Evolutionary conservation across 208 protist genomes (phyloP), one percentile per base, ranked within the genome.

Genomic region (Crithidia thermophila): DNA sequence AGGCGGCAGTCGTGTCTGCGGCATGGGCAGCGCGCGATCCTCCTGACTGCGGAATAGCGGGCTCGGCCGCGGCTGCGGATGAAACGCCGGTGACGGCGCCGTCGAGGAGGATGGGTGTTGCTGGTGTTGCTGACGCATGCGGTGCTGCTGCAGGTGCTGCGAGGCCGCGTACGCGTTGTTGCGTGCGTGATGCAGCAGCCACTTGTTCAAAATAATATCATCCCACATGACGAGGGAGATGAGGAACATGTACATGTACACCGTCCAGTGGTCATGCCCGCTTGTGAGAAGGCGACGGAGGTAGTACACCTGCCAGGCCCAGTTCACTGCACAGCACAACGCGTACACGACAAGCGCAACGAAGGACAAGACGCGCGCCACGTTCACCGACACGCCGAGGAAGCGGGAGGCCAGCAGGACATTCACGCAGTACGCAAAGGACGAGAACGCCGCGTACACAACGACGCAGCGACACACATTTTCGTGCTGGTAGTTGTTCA

Each of bases 341-440:
- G 84, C 79, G 72, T 98, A 98, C 10, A 95, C 82, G 36, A 93
- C 76, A 6, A 96, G 75, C 5, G 94, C 84, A 27, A 86, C 67
- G 40, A 81, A 81, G 13, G 94, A 95, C 9, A 98, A 78, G 18
- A 93, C 71, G 10, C 81, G 79, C 18, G 87, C 82, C 8, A 88
- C 65, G 30, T 74, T 70, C 4, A 66, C 69, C 3, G 80, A 76
- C 21, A 95, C 81, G 16, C 84, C 85, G 33, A 98, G 79, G 60
- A 98, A 98, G 20, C 94, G 86, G 1, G 94, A 98, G 0, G 94
- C 94, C 4, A 98, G 84, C 30, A 98, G 77, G 1, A 96, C 79
- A 62, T 98, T 95, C 28, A 98, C 94, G 57, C 91, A 94, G 73
- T 98, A 98, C 21, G 86, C 90, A 63, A 97, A 96, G 11, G 87